Conservation (phyloP, 331 rosid genomes). For the Malus hybrid region DNA sequence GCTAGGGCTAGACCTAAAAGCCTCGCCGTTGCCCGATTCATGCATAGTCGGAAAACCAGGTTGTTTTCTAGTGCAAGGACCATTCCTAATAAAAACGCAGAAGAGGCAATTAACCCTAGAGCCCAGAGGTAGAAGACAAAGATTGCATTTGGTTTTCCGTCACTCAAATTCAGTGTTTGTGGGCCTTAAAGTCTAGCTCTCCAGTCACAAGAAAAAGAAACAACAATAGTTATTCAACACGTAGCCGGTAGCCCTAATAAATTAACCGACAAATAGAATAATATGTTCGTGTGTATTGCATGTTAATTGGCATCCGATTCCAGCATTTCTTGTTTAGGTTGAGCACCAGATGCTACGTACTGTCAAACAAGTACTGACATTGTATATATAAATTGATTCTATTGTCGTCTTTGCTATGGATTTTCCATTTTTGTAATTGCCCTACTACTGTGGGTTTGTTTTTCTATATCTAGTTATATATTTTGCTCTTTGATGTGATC, state of each 20-base stretch:
- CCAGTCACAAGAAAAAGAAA: neutral
- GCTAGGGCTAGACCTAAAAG: neutral
- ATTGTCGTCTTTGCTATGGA: neutral
- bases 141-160: slow-evolving; percentile 7
- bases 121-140: slow-evolving; percentile 20
- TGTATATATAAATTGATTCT: neutral
- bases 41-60: neutral
- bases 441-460: neutral
- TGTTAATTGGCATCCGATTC: slow-evolving; percentile 9
- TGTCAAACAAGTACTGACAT: neutral
- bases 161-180: neutral
- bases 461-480: neutral
- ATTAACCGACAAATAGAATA: slow-evolving; percentile 30
- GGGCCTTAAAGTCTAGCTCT: neutral
- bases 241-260: neutral
- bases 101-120: neutral
- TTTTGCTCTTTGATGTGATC: neutral
- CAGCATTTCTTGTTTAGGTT: neutral
- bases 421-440: neutral
- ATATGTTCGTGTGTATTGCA: slow-evolving; percentile 3
- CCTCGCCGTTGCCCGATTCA: neutral
- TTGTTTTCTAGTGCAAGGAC: neutral
- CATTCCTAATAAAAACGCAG: neutral
- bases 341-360: neutral
- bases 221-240: neutral